phyloP scores from a whole-genome alignment of 1,284 basidiomycete genomes.

The Cryptococcus wingfieldii region DNA sequence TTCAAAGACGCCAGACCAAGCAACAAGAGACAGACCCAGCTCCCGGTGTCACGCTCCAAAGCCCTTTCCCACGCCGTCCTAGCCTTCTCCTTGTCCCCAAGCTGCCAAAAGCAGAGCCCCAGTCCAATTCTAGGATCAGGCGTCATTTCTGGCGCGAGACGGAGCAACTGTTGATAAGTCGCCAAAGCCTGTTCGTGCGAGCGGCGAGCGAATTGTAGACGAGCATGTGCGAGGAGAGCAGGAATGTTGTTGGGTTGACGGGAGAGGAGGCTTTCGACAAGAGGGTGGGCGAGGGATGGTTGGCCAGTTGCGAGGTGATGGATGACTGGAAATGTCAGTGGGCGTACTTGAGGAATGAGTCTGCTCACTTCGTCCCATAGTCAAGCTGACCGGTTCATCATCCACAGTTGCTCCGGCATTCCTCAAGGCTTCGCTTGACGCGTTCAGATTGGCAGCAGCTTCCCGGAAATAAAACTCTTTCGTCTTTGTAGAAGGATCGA shows the following conservation, averaged over 20 bases:
- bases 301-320: constrained; percentile 73
- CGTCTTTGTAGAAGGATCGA: constrained; percentile 55
- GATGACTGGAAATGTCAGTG: constrained; percentile 55
- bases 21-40: constrained; percentile 70
- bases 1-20: constrained; percentile 81
- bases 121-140: constrained; percentile 92
- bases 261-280: constrained; percentile 75
- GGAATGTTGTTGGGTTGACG: constrained; percentile 72
- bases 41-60: constrained; percentile 61
- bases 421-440: constrained; percentile 64
- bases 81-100: constrained; percentile 74
- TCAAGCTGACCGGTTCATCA: constrained; percentile 40
- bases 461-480: constrained; percentile 64
- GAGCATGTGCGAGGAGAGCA: constrained; percentile 56
- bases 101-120: constrained; percentile 81
- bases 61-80: constrained; percentile 76
- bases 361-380: constrained; percentile 27
- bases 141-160: constrained; percentile 66
- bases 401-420: constrained; percentile 25
- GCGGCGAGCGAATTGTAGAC: constrained; percentile 73
- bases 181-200: constrained; percentile 73
- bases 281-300: constrained; percentile 69
- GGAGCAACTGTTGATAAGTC: constrained; percentile 76
- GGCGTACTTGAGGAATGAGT: not conserved
- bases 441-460: constrained; percentile 66